phyloP scores from a whole-genome alignment of 192 early-diverging fungal genomes.

The Glomus cerebriforme region DNA sequence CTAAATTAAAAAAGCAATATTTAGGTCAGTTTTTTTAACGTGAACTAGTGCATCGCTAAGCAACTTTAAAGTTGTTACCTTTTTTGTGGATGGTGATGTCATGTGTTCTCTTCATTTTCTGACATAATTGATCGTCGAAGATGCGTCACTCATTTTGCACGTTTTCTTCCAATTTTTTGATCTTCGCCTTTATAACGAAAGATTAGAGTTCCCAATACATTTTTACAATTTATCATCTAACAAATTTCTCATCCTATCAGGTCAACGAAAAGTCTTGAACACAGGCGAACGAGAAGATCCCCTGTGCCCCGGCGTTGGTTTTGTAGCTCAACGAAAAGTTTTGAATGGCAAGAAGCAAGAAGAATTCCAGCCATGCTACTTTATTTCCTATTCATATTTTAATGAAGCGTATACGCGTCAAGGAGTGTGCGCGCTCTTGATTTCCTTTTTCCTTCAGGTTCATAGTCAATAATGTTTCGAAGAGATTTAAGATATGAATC shows the following conservation, averaged over 20 bases:
- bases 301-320: not conserved
- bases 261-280: not conserved
- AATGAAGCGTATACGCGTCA: not conserved
- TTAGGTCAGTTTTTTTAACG: not conserved
- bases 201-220: not conserved
- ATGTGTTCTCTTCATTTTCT: too few relatives aligned
- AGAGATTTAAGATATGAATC: conserved; percentile 17
- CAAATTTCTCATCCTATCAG: not conserved
- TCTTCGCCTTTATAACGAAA: not conserved
- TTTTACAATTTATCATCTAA: not conserved
- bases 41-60: too few relatives aligned
- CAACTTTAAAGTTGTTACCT: too few relatives aligned
- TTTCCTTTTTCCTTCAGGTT: conserved; percentile 12
- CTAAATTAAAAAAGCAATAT: conserved; percentile 7
- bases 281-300: not conserved
- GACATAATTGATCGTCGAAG: not conserved
- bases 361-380: not conserved
- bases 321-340: not conserved
- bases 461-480: conserved; percentile 10
- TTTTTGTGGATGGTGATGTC: too few relatives aligned
- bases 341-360: not conserved
- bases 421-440: not conserved
- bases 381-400: not conserved
- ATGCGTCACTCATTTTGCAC: too few relatives aligned
- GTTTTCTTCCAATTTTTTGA: too few relatives aligned